These are phyloP conservation scores for Stagonosporopsis cucurbitacearum DNA, from an alignment of 2,329 filamentous ascomycete species.

Conservation along the genomic window DNA sequence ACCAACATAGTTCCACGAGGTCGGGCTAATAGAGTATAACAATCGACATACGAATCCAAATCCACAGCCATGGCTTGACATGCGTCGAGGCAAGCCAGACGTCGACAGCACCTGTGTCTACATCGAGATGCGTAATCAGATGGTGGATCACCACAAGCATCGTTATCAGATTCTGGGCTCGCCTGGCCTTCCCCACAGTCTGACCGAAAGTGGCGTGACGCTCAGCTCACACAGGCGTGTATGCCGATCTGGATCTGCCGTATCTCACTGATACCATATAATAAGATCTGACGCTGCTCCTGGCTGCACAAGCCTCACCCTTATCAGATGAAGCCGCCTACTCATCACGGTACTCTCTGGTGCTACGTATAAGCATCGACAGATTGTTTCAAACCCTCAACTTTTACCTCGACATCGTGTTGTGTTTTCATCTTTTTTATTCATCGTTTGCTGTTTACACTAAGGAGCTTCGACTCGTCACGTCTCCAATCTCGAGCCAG, in stretches of 20 bases:
- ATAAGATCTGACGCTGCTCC: constrained; percentile 1
- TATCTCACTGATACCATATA: constrained; percentile 4
- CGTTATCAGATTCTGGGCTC: constrained; percentile 6
- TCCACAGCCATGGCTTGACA: not conserved
- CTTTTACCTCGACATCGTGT: not conserved
- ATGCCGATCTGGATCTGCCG: not conserved
- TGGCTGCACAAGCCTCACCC: not conserved
- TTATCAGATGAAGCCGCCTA: not conserved
- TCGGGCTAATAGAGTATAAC: not conserved
- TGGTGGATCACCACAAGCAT: not conserved
- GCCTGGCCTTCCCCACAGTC: not conserved
- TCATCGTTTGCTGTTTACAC: not conserved
- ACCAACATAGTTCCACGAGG: constrained; percentile 8
- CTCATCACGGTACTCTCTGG: constrained; percentile 14
- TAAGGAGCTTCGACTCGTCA: not conserved
- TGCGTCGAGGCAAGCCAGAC: not conserved
- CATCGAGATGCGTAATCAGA: not conserved
- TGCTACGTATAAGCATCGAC: not conserved
- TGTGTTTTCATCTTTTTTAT: constrained; percentile 10
- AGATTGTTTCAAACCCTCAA: not conserved
- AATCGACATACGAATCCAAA: not conserved
- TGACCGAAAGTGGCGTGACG: constrained; percentile 35
- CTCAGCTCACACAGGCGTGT: constrained; percentile 29
- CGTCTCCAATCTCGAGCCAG: not conserved
- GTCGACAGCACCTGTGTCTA: not conserved